Conservation (phyloP, 306 rosid genomes). For the Argentina anserina region DNA sequence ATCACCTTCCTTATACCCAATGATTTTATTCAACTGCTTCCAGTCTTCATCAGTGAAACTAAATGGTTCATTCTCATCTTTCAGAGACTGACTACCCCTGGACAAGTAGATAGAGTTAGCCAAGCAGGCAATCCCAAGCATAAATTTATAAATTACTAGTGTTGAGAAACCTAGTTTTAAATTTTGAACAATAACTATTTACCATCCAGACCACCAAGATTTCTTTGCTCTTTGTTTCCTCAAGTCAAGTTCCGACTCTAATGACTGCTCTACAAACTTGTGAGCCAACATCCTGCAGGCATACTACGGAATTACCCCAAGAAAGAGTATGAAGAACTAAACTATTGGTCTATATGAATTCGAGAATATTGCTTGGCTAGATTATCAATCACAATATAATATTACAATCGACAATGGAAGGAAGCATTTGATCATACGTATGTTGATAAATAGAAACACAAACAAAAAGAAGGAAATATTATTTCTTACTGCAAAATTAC, state of each 20-base stretch:
- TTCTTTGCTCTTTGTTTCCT: slow-evolving; percentile 58
- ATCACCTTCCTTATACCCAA: slow-evolving; percentile 90
- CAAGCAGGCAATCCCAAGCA: slow-evolving; percentile 8
- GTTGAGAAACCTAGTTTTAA: slow-evolving; percentile 11
- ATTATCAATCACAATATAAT: neutral
- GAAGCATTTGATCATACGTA: neutral
- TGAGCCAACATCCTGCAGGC: slow-evolving; percentile 88
- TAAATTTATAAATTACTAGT: neutral
- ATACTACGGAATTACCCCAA: slow-evolving; percentile 10
- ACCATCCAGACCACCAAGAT: slow-evolving; percentile 97
- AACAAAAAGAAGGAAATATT: neutral
- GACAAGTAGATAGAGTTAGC: slow-evolving; percentile 13
- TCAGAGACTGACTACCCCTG: slow-evolving; percentile 64
- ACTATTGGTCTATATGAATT: neutral
- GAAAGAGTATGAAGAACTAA: neutral
- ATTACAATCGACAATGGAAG: neutral
- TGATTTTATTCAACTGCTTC: slow-evolving; percentile 77
- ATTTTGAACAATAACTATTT: slow-evolving; percentile 14
- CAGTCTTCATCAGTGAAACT: slow-evolving; percentile 81
- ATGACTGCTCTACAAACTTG: slow-evolving; percentile 73
- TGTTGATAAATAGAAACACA: neutral
- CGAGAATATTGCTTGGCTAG: neutral
- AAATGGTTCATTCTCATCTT: slow-evolving; percentile 68
- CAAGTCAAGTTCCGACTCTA: slow-evolving; percentile 42
- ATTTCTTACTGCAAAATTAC: slow-evolving; percentile 4